These are phyloP conservation scores for Aspergillus flavus DNA, from an alignment of 2,329 filamentous ascomycete genomes.

Conservation along the genomic window DNA sequence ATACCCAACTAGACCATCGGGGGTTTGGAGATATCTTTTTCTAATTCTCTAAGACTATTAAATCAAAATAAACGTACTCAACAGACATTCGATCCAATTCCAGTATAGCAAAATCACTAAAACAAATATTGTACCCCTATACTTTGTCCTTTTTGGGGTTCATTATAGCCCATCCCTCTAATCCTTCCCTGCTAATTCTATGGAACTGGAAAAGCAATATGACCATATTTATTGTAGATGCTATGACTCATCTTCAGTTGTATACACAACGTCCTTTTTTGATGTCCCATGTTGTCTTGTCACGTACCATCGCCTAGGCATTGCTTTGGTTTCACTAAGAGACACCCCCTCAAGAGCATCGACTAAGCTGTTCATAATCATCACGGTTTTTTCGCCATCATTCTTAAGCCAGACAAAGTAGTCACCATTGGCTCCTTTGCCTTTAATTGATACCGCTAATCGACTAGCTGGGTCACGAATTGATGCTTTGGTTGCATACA, in stretches of 20 bases:
- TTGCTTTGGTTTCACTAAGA: neutral
- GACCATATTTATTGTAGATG: neutral
- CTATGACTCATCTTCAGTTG: neutral
- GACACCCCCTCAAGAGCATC: neutral
- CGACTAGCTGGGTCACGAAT: constrained; percentile 1
- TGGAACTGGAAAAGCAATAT: neutral
- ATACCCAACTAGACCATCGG: neutral
- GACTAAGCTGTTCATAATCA: neutral
- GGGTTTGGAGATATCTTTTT: neutral
- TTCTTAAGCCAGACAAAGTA: neutral
- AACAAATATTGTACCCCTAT: too few species aligned
- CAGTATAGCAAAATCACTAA: too few species aligned
- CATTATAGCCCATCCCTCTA: neutral
- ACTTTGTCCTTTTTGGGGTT: too few species aligned
- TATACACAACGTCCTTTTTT: neutral
- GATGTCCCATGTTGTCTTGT: neutral
- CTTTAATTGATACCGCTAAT: neutral
- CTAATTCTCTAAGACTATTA: too few species aligned
- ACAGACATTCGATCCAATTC: too few species aligned
- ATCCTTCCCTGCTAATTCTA: neutral
- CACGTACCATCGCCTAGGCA: neutral
- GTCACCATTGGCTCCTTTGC: neutral
- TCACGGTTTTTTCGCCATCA: neutral
- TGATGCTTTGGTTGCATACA: constrained; percentile 1
- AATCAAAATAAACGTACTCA: too few species aligned